Percentiles rank a stretch among this genome's conserved stretches.
Evolutionary conservation across 1,284 basidiomycete species (phyloP).

Genomic region (Hymenochaete sp.): DNA sequence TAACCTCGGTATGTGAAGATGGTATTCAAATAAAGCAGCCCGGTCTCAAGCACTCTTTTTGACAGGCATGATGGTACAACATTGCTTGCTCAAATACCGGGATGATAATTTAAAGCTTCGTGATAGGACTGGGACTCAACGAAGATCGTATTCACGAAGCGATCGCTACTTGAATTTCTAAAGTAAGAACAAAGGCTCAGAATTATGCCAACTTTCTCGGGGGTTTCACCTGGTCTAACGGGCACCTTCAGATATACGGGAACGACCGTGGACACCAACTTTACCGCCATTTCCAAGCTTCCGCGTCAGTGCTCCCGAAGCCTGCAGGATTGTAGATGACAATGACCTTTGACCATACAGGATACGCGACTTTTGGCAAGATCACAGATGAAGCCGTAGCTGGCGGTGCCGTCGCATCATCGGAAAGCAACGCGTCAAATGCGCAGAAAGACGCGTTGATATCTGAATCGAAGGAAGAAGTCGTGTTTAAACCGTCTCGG

Average conservation of each 20-base stretch:
- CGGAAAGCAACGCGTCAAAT: too few species aligned
- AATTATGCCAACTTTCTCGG: not conserved
- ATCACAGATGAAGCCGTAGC: conserved; percentile 11
- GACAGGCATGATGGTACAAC: conserved; percentile 46
- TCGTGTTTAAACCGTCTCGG: conserved; percentile 20
- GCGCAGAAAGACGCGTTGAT: too few species aligned
- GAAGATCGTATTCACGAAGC: conserved; percentile 65
- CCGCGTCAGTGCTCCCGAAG: conserved; percentile 52
- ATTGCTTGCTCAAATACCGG: not conserved
- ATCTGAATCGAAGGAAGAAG: not conserved
- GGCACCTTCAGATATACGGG: conserved; percentile 45
- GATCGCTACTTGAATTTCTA: conserved; percentile 60
- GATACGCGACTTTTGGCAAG: conserved; percentile 53
- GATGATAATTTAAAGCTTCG: not conserved
- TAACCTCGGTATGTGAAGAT: conserved; percentile 42
- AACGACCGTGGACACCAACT: conserved; percentile 64
- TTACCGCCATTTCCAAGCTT: conserved; percentile 58
- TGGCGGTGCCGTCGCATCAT: too few species aligned
- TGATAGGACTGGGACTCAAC: conserved; percentile 59
- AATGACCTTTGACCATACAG: conserved; percentile 25
- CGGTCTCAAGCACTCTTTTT: not conserved
- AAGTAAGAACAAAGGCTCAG: conserved; percentile 36
- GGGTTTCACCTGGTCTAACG: conserved; percentile 3
- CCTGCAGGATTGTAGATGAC: not conserved
- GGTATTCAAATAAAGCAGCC: not conserved